Percentiles rank a stretch among this genome's conserved stretches.
These are phyloP conservation scores for Diutina rugosa DNA, from an alignment of 1,139 yeast species.

Conservation along the genomic window DNA sequence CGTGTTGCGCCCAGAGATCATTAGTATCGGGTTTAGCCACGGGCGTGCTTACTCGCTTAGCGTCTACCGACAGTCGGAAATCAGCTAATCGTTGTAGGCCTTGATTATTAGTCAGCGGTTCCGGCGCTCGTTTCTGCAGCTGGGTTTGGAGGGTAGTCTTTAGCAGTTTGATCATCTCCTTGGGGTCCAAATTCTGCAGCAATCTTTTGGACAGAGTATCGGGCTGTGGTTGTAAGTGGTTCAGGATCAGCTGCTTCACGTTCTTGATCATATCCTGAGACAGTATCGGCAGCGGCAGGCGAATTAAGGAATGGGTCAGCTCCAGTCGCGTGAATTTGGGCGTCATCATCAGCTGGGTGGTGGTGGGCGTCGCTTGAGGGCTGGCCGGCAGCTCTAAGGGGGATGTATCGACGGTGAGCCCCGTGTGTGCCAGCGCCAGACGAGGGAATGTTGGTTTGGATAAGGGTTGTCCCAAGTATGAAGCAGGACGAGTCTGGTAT, in stretches of 20 bases:
- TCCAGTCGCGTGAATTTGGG: background rate
- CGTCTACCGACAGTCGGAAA: conserved; percentile 12
- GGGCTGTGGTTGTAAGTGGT: conserved; percentile 5
- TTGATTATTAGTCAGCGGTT: conserved; percentile 6
- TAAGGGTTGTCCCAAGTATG: background rate
- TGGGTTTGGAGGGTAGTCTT: conserved; percentile 10
- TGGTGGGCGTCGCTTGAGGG: background rate
- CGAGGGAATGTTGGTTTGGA: background rate
- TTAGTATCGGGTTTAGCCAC: background rate
- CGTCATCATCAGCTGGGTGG: background rate
- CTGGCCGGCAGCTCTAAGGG: background rate
- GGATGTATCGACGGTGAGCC: background rate
- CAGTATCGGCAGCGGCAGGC: background rate
- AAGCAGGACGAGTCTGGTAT: background rate
- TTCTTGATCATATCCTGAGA: conserved; percentile 8
- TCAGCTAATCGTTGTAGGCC: conserved; percentile 8
- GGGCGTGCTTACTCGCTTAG: conserved; percentile 4
- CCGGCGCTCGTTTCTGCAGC: conserved; percentile 5
- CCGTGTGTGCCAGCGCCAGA: background rate
- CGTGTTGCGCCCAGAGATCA: background rate
- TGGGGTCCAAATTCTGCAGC: conserved; percentile 5
- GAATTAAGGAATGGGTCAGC: background rate
- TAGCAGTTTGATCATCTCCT: conserved; percentile 11
- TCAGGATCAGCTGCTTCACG: conserved; percentile 8
- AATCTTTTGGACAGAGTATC: background rate